Conservation (phyloP, 2,329 filamentous ascomycete species). For the Colletotrichum graminicola region DNA sequence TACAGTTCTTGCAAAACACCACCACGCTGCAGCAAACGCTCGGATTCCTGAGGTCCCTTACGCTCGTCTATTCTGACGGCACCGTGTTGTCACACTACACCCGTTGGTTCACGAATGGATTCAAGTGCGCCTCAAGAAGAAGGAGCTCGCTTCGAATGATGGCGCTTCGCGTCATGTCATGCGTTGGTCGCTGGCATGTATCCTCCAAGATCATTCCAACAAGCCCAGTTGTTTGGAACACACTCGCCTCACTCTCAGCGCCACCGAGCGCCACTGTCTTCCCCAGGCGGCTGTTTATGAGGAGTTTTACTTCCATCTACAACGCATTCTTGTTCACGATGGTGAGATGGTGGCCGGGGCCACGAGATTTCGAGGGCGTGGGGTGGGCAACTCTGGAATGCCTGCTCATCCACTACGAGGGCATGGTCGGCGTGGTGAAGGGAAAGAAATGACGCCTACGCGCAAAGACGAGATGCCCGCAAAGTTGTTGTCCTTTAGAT, state of each 20-base stretch:
- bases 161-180: not conserved
- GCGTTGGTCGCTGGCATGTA: not conserved
- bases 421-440: too few species aligned
- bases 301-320: not conserved
- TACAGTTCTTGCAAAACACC: not conserved
- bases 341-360: not conserved
- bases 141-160: not conserved
- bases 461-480: too few species aligned
- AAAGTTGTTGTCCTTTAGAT: too few species aligned
- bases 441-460: not conserved
- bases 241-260: not conserved
- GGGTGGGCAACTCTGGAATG: too few species aligned
- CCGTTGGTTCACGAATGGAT: not conserved
- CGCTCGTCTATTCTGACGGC: not conserved
- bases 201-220: not conserved
- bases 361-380: too few species aligned
- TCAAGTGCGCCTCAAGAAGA: not conserved
- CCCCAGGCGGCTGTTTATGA: not conserved
- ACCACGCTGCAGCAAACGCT: not conserved
- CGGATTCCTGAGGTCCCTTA: not conserved
- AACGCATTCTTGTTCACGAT: not conserved
- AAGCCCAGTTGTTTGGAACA: not conserved
- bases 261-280: not conserved
- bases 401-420: too few species aligned
- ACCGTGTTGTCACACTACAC: not conserved